These are phyloP conservation scores for Metschnikowia lachancei DNA, from an alignment of 805 yeast genomes.

Conservation along the genomic window DNA sequence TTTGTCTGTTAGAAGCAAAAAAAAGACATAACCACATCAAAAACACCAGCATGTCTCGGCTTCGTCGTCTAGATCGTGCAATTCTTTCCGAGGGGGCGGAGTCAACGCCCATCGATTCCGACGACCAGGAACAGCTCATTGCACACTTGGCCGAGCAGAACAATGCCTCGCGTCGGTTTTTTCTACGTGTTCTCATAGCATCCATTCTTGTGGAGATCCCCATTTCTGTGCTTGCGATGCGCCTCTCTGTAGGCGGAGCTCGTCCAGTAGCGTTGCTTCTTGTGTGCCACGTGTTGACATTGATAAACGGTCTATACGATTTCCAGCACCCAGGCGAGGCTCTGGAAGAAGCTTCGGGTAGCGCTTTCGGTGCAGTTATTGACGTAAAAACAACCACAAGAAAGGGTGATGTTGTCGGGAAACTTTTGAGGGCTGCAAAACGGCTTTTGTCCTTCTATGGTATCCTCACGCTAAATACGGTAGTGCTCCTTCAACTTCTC, in stretches of 20 bases:
- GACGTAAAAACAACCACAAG: too few species aligned
- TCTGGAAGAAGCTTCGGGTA: too few species aligned
- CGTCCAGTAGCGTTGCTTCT: constrained; percentile 8
- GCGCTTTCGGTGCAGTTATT: too few species aligned
- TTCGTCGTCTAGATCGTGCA: constrained; percentile 23
- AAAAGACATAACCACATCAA: too few species aligned
- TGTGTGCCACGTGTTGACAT: constrained; percentile 12
- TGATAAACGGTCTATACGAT: constrained; percentile 16
- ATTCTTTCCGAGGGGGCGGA: constrained; percentile 19
- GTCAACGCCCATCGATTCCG: constrained; percentile 20
- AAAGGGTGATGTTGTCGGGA: too few species aligned
- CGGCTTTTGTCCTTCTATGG: constrained; percentile 6
- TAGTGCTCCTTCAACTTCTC: constrained; percentile 19
- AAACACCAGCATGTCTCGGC: constrained; percentile 19
- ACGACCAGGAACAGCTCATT: constrained; percentile 25
- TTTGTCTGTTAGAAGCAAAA: too few species aligned
- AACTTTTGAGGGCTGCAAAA: not conserved
- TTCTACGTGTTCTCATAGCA: constrained; percentile 12
- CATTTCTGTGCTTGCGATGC: constrained; percentile 13
- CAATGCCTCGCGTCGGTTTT: constrained; percentile 10
- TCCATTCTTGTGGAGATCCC: constrained; percentile 20
- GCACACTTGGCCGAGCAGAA: constrained; percentile 18
- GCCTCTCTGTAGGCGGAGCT: constrained; percentile 1
- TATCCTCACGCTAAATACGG: constrained; percentile 11
- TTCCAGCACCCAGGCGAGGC: constrained; percentile 5